Conservation (phyloP, 495 filamentous ascomycete species). For the Rhypophila decipiens region DNA sequence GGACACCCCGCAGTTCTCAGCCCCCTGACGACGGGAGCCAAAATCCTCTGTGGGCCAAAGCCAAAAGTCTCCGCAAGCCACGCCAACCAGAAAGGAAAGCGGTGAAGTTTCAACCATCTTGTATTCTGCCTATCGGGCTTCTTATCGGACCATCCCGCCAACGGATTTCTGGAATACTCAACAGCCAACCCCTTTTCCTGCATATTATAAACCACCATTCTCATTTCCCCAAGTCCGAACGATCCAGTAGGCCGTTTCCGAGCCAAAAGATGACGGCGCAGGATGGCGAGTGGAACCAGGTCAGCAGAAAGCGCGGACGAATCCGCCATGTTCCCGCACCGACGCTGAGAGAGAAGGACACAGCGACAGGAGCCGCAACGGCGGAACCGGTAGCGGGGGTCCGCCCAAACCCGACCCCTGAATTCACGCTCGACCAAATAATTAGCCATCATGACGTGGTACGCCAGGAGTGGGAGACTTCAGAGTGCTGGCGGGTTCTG, state of each 20-base stretch:
- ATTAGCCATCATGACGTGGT: constrained; percentile 14
- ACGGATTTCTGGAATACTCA: not conserved
- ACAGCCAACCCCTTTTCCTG: not conserved
- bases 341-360: not conserved
- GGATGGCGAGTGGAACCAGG: constrained; percentile 19
- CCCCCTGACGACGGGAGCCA: too few relatives aligned
- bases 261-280: constrained; percentile 7
- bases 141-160: constrained; percentile 4
- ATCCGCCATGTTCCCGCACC: constrained; percentile 6
- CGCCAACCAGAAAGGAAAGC: constrained; percentile 2
- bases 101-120: too few relatives aligned
- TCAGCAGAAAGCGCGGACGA: constrained; percentile 22
- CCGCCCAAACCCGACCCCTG: constrained; percentile 23
- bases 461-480: constrained; percentile 9
- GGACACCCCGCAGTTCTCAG: too few relatives aligned
- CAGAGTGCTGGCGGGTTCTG: constrained; percentile 17
- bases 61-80: too few relatives aligned
- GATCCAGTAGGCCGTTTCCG: too few relatives aligned
- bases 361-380: too few relatives aligned
- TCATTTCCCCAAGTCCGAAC: not conserved
- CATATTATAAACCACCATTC: constrained; percentile 1
- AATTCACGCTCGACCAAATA: constrained; percentile 18
- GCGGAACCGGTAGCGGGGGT: constrained; percentile 4
- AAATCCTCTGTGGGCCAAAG: too few relatives aligned
- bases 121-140: constrained; percentile 7